Evolutionary conservation across 805 yeast genomes (phyloP).

Genomic region (Torulaspora indica): DNA sequence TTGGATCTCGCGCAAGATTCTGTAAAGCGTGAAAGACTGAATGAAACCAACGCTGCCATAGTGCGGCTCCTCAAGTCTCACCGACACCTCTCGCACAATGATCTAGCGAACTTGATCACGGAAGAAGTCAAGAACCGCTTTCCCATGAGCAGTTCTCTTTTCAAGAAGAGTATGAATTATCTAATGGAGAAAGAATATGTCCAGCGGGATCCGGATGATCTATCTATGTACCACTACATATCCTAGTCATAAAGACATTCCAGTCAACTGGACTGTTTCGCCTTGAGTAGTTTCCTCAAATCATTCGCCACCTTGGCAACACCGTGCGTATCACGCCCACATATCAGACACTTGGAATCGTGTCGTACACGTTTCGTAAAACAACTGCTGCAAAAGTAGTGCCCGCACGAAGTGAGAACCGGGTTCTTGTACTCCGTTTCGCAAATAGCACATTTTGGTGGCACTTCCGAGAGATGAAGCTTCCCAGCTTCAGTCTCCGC

Average conservation of each 20-base stretch:
- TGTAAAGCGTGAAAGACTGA: constrained; percentile 58
- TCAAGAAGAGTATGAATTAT: constrained; percentile 69
- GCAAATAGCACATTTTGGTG: constrained; percentile 62
- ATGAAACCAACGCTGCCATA: constrained; percentile 76
- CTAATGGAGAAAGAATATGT: constrained; percentile 78
- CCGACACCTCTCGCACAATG: constrained; percentile 55
- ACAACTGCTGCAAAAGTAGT: constrained; percentile 60
- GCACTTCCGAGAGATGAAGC: constrained; percentile 36
- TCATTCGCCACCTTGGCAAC: constrained; percentile 50
- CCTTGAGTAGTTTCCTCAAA: constrained; percentile 27
- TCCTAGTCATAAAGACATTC: not conserved
- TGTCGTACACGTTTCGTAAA: constrained; percentile 46
- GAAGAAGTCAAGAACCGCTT: constrained; percentile 59
- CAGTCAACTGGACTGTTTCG: constrained; percentile 1
- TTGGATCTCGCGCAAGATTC: constrained; percentile 46
- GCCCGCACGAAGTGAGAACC: constrained; percentile 56
- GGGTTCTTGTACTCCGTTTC: constrained; percentile 51
- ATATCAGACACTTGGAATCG: constrained; percentile 48
- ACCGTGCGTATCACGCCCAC: constrained; percentile 59
- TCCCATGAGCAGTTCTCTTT: constrained; percentile 59
- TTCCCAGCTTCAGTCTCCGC: constrained; percentile 22
- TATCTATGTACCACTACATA: constrained; percentile 43
- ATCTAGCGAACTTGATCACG: constrained; percentile 60
- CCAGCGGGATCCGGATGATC: constrained; percentile 60
- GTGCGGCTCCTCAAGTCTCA: constrained; percentile 84